Evolutionary conservation across 2,329 filamentous ascomycete species (phyloP).

Genomic region (Scedosporium dehoogii): DNA sequence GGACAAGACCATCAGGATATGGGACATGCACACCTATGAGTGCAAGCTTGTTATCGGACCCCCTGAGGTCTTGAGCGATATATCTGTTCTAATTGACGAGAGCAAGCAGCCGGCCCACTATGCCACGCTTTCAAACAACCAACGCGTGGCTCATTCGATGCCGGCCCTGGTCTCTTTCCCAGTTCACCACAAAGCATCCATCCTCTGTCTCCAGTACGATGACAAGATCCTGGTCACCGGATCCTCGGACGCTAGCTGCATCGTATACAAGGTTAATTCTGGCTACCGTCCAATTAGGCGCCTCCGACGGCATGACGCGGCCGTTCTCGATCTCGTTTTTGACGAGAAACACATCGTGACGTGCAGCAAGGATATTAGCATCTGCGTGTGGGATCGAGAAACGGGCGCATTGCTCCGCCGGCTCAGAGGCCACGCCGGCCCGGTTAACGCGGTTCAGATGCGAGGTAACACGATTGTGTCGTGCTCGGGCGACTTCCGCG

Average conservation of each 20-base stretch:
- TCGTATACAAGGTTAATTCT: slow-evolving; percentile 76
- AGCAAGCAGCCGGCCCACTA: slow-evolving; percentile 43
- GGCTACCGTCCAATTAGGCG: slow-evolving; percentile 72
- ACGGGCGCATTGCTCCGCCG: slow-evolving; percentile 69
- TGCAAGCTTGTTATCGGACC: slow-evolving; percentile 84
- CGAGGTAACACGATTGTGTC: slow-evolving; percentile 87
- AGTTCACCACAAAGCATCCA: slow-evolving; percentile 77
- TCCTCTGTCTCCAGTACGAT: slow-evolving; percentile 92
- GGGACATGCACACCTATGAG: slow-evolving; percentile 83
- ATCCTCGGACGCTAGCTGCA: slow-evolving; percentile 84
- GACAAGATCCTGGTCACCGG: slow-evolving; percentile 88
- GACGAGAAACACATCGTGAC: slow-evolving; percentile 89
- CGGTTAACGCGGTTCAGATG: slow-evolving; percentile 93
- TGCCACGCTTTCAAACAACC: slow-evolving; percentile 42
- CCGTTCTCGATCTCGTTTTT: slow-evolving; percentile 88
- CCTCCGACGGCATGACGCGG: slow-evolving; percentile 69
- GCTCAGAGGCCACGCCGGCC: slow-evolving; percentile 76
- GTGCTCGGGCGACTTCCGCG: slow-evolving; percentile 84
- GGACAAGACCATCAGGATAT: slow-evolving; percentile 90
- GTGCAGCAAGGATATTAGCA: slow-evolving; percentile 90
- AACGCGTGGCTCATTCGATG: slow-evolving; percentile 32
- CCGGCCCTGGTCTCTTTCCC: slow-evolving; percentile 48
- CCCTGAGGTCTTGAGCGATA: slow-evolving; percentile 48
- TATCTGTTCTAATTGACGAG: slow-evolving; percentile 39
- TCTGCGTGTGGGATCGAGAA: slow-evolving; percentile 86